Conservation (phyloP, 2,329 filamentous ascomycete species). For the Neodidymelliopsis sp. region DNA sequence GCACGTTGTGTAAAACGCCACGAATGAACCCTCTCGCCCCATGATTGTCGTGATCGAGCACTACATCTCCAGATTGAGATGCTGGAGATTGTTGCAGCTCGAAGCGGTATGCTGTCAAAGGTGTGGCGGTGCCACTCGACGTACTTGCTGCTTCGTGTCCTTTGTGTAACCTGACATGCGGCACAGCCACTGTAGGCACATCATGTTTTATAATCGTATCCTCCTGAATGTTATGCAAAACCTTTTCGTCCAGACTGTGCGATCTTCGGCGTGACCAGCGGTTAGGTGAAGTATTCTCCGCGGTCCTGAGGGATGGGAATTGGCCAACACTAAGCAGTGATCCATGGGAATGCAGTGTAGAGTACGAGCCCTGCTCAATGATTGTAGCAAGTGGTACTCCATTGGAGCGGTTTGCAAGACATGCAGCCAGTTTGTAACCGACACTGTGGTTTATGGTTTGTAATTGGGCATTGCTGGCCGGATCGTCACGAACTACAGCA, state of each 20-base stretch:
- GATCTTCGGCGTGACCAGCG: constrained; percentile 21
- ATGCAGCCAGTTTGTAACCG: constrained; percentile 35
- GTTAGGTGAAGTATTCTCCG: constrained; percentile 26
- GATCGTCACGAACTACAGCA: constrained; percentile 8
- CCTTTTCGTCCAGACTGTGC: constrained; percentile 27
- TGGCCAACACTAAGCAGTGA: constrained; percentile 35
- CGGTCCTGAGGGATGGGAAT: constrained; percentile 25
- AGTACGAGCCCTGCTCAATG: constrained; percentile 52
- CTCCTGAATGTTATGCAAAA: constrained; percentile 29
- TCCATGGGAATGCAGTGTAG: constrained; percentile 48
- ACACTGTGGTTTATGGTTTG: constrained; percentile 27
- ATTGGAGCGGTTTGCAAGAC: constrained; percentile 39
- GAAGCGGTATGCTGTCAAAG: constrained; percentile 10
- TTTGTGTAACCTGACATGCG: constrained; percentile 9
- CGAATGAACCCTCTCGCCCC: constrained; percentile 31
- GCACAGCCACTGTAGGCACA: neutral
- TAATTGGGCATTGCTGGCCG: constrained; percentile 21
- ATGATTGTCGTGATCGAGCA: constrained; percentile 13
- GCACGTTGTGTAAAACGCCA: constrained; percentile 33
- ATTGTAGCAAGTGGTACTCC: constrained; percentile 54
- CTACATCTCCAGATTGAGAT: constrained; percentile 11
- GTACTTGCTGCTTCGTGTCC: constrained; percentile 4
- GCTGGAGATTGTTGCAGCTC: constrained; percentile 11
- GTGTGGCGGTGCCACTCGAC: constrained; percentile 16
- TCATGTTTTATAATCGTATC: constrained; percentile 20